Evolutionary conservation across 1,139 yeast genomes (phyloP).

Genomic region (Hansenula sp.): DNA sequence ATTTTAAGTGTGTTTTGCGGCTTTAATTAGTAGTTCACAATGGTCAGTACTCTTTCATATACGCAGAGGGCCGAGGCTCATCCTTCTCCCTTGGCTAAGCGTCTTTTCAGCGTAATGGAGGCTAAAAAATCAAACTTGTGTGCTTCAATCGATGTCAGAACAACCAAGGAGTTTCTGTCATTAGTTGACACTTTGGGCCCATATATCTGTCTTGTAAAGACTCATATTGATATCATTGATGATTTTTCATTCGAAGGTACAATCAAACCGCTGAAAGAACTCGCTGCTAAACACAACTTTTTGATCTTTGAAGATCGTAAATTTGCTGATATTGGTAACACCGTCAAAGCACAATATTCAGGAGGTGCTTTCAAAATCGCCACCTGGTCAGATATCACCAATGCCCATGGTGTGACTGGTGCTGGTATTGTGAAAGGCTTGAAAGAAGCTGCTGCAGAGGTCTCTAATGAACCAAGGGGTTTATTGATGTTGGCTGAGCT

Average conservation of each 20-base stretch:
- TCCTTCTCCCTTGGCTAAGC: slow-evolving; percentile 73
- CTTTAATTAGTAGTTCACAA: slow-evolving; percentile 3
- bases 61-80: slow-evolving; percentile 68
- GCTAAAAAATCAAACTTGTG: slow-evolving; percentile 83
- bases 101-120: slow-evolving; percentile 73
- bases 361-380: slow-evolving; percentile 90
- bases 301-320: slow-evolving; percentile 94
- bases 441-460: slow-evolving; percentile 75
- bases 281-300: slow-evolving; percentile 76
- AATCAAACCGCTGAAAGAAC: slow-evolving; percentile 62
- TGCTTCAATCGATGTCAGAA: slow-evolving; percentile 91
- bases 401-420: slow-evolving; percentile 98
- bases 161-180: slow-evolving; percentile 67
- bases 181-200: slow-evolving; percentile 86
- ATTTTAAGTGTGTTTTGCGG: too few relatives aligned
- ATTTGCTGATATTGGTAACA: slow-evolving; percentile 98
- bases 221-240: slow-evolving; percentile 89
- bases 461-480: slow-evolving; percentile 73
- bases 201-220: slow-evolving; percentile 83
- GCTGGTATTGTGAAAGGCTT: slow-evolving; percentile 88
- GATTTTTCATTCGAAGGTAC: slow-evolving; percentile 85
- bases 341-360: slow-evolving; percentile 89
- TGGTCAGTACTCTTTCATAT: slow-evolving; percentile 42
- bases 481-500: slow-evolving; percentile 93
- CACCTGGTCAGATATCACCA: slow-evolving; percentile 93